Conservation (phyloP, 768 basidiomycete genomes). For the Mycena galericulata region DNA sequence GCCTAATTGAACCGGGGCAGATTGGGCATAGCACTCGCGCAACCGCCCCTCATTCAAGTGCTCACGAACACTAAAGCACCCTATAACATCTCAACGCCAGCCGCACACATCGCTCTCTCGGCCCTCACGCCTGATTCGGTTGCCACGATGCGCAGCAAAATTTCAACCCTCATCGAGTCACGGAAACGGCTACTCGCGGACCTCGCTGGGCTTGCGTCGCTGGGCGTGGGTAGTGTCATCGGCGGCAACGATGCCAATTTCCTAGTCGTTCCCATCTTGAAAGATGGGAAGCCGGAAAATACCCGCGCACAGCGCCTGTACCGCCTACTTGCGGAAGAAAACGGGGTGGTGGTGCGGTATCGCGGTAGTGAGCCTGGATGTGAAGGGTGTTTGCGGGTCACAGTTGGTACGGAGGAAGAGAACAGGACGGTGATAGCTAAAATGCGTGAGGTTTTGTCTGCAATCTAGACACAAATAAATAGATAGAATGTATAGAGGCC, state of each 20-base stretch:
- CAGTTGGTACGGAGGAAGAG: slow-evolving; percentile 88
- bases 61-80: slow-evolving; percentile 97
- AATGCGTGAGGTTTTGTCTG: slow-evolving; percentile 61
- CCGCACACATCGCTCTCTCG: slow-evolving; percentile 82
- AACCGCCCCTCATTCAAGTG: slow-evolving; percentile 90
- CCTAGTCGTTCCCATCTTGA: slow-evolving; percentile 81
- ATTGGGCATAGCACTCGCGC: slow-evolving; percentile 90
- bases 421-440: slow-evolving; percentile 69
- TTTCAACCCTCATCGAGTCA: slow-evolving; percentile 66
- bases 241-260: slow-evolving; percentile 95
- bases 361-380: slow-evolving; percentile 91
- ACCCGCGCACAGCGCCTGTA: slow-evolving; percentile 75
- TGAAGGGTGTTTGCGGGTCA: slow-evolving; percentile 87
- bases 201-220: slow-evolving; percentile 57
- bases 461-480: slow-evolving; percentile 14
- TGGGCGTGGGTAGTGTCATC: slow-evolving; percentile 75
- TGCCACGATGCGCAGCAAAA: slow-evolving; percentile 71
- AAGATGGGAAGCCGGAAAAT: slow-evolving; percentile 65
- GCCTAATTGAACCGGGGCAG: slow-evolving; percentile 51
- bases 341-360: slow-evolving; percentile 91
- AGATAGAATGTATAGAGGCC: too few species aligned
- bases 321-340: slow-evolving; percentile 83
- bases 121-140: slow-evolving; percentile 81
- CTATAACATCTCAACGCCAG: slow-evolving; percentile 94
- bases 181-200: slow-evolving; percentile 65